A percentile compares a stretch with the other conserved stretches of the same genome.
Conservation (phyloP, 345 rosid genomes). For the Abelmoschus esculentus region DNA sequence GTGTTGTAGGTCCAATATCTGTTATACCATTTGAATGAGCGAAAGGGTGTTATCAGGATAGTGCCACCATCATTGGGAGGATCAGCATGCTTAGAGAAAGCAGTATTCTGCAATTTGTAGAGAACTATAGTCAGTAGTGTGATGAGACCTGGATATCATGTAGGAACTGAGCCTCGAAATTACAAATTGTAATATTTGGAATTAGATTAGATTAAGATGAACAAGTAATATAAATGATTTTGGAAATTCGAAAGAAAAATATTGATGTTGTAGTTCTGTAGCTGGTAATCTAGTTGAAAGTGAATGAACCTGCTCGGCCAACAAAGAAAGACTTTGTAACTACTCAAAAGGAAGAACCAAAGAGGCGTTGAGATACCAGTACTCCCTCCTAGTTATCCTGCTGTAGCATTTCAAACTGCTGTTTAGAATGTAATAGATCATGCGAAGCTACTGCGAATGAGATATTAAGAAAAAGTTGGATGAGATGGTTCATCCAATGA, state of each 20-base stretch:
- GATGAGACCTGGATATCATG: conserved; percentile 89
- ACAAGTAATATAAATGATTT: neutral
- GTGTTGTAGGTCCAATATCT: conserved; percentile 62
- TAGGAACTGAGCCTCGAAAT: conserved; percentile 60
- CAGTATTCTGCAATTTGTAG: conserved; percentile 63
- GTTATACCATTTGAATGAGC: conserved; percentile 67
- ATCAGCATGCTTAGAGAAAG: conserved; percentile 78
- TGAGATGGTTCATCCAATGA: neutral
- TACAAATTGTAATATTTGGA: conserved; percentile 61
- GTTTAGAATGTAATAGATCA: too few relatives aligned
- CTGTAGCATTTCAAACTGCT: too few relatives aligned
- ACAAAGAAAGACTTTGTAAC: neutral
- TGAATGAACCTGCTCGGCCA: neutral
- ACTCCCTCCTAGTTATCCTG: too few relatives aligned
- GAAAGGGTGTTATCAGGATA: conserved; percentile 64
- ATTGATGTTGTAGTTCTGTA: too few relatives aligned
- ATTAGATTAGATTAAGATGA: neutral
- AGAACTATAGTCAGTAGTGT: conserved; percentile 47
- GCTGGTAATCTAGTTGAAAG: neutral
- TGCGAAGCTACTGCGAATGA: too few relatives aligned
- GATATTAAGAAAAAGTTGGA: neutral
- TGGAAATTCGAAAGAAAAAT: too few relatives aligned
- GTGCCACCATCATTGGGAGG: conserved; percentile 45
- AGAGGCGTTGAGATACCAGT: neutral
- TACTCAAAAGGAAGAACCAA: conserved; percentile 4